Evolutionary conservation across 768 basidiomycete genomes (phyloP).

Genomic region (Pisolithus albus): DNA sequence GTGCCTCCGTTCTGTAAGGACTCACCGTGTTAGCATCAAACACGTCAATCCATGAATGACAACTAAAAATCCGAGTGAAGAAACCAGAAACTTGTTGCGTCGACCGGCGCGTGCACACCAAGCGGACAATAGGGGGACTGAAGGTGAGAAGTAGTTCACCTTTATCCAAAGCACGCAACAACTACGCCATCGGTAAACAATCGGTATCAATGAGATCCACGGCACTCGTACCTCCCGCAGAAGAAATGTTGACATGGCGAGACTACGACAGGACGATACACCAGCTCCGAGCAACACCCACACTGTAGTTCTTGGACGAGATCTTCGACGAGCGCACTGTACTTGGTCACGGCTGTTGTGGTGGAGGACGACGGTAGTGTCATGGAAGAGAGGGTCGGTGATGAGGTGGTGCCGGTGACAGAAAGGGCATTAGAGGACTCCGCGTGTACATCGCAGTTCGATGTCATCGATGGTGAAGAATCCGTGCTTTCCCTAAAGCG

Average conservation of each 20-base stretch:
- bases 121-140: not conserved
- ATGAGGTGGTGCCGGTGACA: not conserved
- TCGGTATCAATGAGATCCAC: slow-evolving; percentile 32
- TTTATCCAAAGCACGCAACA: slow-evolving; percentile 80
- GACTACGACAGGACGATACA: slow-evolving; percentile 77
- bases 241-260: slow-evolving; percentile 87
- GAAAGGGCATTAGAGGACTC: not conserved
- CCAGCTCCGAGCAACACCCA: slow-evolving; percentile 77
- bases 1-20: slow-evolving; percentile 68
- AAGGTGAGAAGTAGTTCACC: slow-evolving; percentile 42
- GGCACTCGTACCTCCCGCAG: slow-evolving; percentile 65
- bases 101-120: not conserved
- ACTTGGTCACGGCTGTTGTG: not conserved
- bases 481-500: slow-evolving; percentile 46
- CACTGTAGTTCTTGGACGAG: slow-evolving; percentile 74
- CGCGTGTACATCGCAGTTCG: slow-evolving; percentile 6
- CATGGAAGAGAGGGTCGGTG: not conserved
- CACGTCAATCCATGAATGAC: too few relatives aligned
- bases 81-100: too few relatives aligned
- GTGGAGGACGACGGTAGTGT: not conserved
- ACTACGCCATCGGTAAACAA: slow-evolving; percentile 30
- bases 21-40: slow-evolving; percentile 8
- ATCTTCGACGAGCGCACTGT: slow-evolving; percentile 44
- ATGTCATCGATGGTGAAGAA: slow-evolving; percentile 7
- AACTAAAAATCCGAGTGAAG: too few relatives aligned